Evolutionary conservation across 78 protist genomes (phyloP), one percentile per base, ranked within the genome.

Genomic region (slime mould (Dictyostelium discoideum)): DNA sequence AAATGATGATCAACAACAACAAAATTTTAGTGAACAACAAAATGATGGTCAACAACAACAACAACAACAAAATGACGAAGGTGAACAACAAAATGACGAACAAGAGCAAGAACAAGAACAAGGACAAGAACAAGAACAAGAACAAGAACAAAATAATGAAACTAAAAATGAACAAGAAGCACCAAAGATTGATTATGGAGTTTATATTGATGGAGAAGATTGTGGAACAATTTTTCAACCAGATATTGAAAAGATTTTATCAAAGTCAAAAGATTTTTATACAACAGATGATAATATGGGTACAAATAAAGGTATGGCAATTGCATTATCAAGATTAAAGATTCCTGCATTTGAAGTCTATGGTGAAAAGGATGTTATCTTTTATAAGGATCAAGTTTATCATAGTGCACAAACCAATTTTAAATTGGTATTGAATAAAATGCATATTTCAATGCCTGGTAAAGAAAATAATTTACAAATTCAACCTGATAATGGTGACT

Each of bases 321-420:
- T 67, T n/a, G 76, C 76, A 67, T 67, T 67, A n/a, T 67, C 76
- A 67, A 67, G 76, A 24, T 67, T 67, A 67, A 67, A 67, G 14
- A 67, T 67, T 24, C 76, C 76, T 1, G 37, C 76, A 22, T 67
- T 67, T 67, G 76, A 67, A 67, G 76, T 67, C 3, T 67, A 67
- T 67, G 76, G 76, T n/a, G 76, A 67, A 67, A 67, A 26, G 14
- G 76, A 67, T 67, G 37, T 26, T 24, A 24, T 67, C 26, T 67
- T 67, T 67, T 67, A 67, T n/a, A 67, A 67, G 32, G 76, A 67
- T 24, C 76, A 67, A 67, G 76, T 67, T 67, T 67, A 67, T 67
- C 76, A 67, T 67, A 67, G 76, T 67, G 76, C 76, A 0, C 76
- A 67, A 67, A 67, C 76, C 10, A 67, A 67, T 67, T 67, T 67